Conservation (phyloP, 139 green algal species). For the Dunaliella primolecta region DNA sequence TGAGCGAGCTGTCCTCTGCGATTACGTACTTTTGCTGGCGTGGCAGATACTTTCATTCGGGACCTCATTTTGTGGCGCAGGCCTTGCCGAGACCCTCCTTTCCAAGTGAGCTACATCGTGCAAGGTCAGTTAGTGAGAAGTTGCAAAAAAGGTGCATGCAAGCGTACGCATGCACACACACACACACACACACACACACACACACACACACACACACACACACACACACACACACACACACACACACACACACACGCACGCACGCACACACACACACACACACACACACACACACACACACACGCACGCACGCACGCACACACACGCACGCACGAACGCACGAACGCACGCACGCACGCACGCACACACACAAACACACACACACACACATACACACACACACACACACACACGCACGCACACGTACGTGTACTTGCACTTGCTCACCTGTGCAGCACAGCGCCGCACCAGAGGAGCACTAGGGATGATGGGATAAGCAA, state of each 20-base stretch:
- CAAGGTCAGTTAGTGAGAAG: no score
- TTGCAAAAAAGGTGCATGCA: no score
- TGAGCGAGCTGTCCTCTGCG: no score
- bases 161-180: neutral
- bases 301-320: neutral
- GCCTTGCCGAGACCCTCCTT: no score
- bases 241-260: no score
- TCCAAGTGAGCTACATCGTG: no score
- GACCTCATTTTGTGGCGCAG: no score
- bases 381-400: neutral
- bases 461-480: neutral
- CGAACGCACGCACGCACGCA: neutral
- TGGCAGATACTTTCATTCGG: neutral
- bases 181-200: neutral
- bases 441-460: neutral
- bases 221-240: neutral
- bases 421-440: neutral
- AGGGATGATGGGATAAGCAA: neutral
- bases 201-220: neutral
- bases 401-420: neutral
- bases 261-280: no score
- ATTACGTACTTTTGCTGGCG: no score
- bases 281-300: neutral
- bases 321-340: neutral
- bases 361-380: neutral